Evolutionary conservation across 192 early-diverging fungal species (phyloP), one percentile per base, ranked within the genome.

Genomic region (Rhizophlyctis rosea): DNA sequence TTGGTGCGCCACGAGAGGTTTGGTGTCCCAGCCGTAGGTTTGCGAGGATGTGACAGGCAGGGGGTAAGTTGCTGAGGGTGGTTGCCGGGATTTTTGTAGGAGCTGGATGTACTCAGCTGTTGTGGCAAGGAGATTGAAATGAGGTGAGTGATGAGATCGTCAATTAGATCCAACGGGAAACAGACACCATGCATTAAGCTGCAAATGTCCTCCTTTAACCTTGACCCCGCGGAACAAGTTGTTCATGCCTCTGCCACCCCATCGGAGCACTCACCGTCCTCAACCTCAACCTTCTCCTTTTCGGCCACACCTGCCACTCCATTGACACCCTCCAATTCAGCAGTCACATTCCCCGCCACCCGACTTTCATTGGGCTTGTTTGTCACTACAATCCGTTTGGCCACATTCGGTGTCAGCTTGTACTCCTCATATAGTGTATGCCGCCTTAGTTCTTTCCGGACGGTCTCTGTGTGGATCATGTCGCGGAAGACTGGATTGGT

Each of bases 11-110:
- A 7, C 7, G 34, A 76, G 49, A 35, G 70, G 61, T 14, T 36
- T 24, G 3, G 76, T 75, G 47, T 76, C 62, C 73, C 68, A 76
- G 9, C 76, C 76, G 36, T 76, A 77, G 4, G 47, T 49, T 24
- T 52, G 56, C 31, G 62, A 52, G 18, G 55, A 68, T 1, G 76
- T 77, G 49, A 16, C 16, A 29, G 72, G 68, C 9, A 44, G 39
- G 39, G 18, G 9, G 39, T 44, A 44, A 13, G 7, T 44, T 18
- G 7, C 9, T 7, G 39, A 44, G 39, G 39, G 39, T 44, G 39
- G 7, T 13, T 13, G 39, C 9, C 9, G 18, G 39, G 18, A 18
- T 44, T 44, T 44, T 7, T 18, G 39, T 7, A 44, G 39, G 39
- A 44, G 39, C 18, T 44, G 39, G 7, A 13, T 44, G 39, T 44